phyloP scores from a whole-genome alignment of 108 stramenopile species.

The Cylindrotheca closterium region DNA sequence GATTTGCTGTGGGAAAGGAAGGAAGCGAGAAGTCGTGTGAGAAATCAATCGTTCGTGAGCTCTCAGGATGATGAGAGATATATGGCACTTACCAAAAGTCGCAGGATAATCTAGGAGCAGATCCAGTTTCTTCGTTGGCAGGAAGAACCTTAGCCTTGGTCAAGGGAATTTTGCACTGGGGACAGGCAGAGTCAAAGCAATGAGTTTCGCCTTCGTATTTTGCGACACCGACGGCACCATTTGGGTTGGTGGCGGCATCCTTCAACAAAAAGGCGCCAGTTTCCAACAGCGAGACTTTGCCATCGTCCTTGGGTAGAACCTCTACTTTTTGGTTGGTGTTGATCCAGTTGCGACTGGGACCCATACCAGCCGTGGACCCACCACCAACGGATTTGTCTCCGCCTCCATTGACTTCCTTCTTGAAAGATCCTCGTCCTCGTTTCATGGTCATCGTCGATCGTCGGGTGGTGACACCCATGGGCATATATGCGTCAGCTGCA shows the following conservation, averaged over 20 bases:
- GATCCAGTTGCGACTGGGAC: conserved; percentile 15
- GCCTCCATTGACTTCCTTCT: conserved; percentile 20
- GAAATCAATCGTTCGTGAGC: background rate
- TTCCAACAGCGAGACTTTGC: conserved; percentile 56
- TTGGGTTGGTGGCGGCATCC: conserved; percentile 66
- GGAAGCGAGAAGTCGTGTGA: conserved; percentile 29
- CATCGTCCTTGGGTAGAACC: conserved; percentile 56
- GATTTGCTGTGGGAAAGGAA: conserved; percentile 63
- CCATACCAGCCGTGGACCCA: conserved; percentile 3
- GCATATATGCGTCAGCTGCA: background rate
- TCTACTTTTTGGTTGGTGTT: conserved; percentile 26
- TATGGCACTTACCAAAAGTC: conserved; percentile 10
- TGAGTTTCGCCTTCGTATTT: conserved; percentile 58
- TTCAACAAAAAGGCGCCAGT: conserved; percentile 48
- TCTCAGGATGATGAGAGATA: background rate
- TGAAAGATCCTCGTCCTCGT: conserved; percentile 30
- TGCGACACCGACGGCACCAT: conserved; percentile 71
- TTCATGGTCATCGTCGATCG: conserved; percentile 27
- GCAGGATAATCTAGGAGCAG: conserved; percentile 35
- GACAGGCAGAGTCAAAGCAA: conserved; percentile 61
- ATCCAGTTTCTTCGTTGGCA: conserved; percentile 43
- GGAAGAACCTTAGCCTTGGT: conserved; percentile 65
- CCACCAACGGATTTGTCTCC: background rate
- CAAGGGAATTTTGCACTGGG: conserved; percentile 73
- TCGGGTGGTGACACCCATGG: conserved; percentile 7